Conservation (phyloP, 1,139 yeast species). For the Suhomyces taliae region DNA sequence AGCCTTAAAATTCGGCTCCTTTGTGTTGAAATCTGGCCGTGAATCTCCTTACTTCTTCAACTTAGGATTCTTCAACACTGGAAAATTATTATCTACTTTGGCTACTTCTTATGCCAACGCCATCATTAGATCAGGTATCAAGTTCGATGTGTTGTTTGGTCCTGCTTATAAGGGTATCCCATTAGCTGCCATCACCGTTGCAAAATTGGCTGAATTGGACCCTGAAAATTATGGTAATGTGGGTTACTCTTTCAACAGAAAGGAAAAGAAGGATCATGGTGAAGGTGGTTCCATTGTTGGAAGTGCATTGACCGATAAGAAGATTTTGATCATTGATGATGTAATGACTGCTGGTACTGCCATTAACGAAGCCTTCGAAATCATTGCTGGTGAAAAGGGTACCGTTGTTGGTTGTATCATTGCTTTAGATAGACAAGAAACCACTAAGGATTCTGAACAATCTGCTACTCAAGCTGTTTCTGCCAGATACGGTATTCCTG, state of each 20-base stretch:
- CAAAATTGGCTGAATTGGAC: conserved; percentile 86
- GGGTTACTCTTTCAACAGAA: conserved; percentile 77
- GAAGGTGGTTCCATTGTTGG: conserved; percentile 98
- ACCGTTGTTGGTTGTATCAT: conserved; percentile 79
- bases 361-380: conserved; percentile 86
- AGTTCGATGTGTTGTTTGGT: conserved; percentile 90
- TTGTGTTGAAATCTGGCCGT: conserved; percentile 90
- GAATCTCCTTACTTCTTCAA: conserved; percentile 96
- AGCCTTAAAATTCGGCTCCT: conserved; percentile 84
- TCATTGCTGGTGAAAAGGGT: conserved; percentile 72
- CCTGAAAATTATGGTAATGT: conserved; percentile 68
- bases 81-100: conserved; percentile 70
- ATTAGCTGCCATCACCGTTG: conserved; percentile 87
- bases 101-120: conserved; percentile 90
- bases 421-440: conserved; percentile 94
- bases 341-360: conserved; percentile 99
- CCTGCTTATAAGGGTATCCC: conserved; percentile 99
- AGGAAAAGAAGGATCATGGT: conserved; percentile 96
- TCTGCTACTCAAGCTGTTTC: conserved; percentile 85
- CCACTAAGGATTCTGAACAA: conserved; percentile 61
- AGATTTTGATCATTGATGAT: conserved; percentile 85
- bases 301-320: conserved; percentile 65
- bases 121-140: conserved; percentile 73
- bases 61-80: conserved; percentile 84
- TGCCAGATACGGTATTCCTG: conserved; percentile 74